Conservation (phyloP, 805 yeast genomes). For the Yarrowia alimentaria region DNA sequence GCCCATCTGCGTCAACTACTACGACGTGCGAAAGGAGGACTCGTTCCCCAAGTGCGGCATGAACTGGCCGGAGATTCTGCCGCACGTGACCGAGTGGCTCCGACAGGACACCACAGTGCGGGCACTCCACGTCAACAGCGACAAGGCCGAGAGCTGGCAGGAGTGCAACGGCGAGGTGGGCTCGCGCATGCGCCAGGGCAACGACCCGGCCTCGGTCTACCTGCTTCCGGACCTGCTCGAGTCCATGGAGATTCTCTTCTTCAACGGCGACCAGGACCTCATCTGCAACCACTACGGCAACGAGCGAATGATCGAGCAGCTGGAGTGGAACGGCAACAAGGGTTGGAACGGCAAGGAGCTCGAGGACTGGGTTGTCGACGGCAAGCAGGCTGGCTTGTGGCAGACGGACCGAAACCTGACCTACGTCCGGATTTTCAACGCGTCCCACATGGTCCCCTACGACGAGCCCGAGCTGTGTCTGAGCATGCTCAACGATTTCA, state of each 20-base stretch:
- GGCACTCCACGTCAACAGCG: constrained; percentile 49
- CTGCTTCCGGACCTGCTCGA: constrained; percentile 65
- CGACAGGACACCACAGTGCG: constrained; percentile 46
- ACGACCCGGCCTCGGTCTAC: constrained; percentile 59
- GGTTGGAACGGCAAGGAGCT: constrained; percentile 38
- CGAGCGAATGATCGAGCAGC: constrained; percentile 57
- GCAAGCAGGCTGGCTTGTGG: constrained; percentile 48
- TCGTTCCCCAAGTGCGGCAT: constrained; percentile 82
- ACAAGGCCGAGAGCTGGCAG: constrained; percentile 54
- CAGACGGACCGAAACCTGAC: constrained; percentile 70
- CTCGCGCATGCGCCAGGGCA: constrained; percentile 48
- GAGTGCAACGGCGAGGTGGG: constrained; percentile 75
- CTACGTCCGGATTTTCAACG: constrained; percentile 65
- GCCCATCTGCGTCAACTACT: constrained; percentile 71
- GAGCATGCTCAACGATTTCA: constrained; percentile 59
- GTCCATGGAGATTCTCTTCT: constrained; percentile 61
- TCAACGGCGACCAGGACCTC: constrained; percentile 84
- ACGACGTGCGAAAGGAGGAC: constrained; percentile 71
- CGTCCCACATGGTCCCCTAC: constrained; percentile 93
- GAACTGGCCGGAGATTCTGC: constrained; percentile 81
- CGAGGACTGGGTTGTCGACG: constrained; percentile 50
- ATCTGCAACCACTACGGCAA: constrained; percentile 84
- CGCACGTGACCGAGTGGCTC: constrained; percentile 51
- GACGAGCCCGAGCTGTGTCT: constrained; percentile 70
- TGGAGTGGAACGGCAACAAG: constrained; percentile 60